Evolutionary conservation across 345 rosid species (phyloP), one percentile per base, ranked within the genome.

Genomic region (Eucalyptus cloeziana): DNA sequence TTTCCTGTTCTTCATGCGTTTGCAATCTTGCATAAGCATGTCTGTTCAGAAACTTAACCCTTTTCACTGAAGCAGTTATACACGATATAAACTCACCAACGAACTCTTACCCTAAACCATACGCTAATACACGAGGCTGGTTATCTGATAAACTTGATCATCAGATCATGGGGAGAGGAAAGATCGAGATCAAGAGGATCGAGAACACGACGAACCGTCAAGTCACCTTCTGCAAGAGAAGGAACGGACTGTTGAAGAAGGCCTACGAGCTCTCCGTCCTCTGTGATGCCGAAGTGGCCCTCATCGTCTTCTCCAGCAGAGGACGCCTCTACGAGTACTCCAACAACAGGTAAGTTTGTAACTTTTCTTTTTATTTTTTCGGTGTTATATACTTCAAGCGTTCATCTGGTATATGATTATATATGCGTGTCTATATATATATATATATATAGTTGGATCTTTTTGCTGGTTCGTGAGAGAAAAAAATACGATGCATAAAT

Each of bases 271-370:
- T 97, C 4, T 95, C 99, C 1, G 96, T 97, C 16, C 97, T 97
- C 10, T 97, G 99, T 37, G 99, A 97, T 89, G 99, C 99, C 31
- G 99, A 97, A 90, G 97, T 97, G 7, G 98, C 98, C 13, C 98
- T 97, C 88, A 93, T 97, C 44, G 99, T 97, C 95, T 97, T 96
- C 97, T 97, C 99, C 9, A 96, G 94, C 89, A 96, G 99, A 31
- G 99, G 99, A 67, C 99, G 99, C 87, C 98, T 97, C 94, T 96
- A 97, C 45, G 99, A 97, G 93, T 97, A 96, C 92, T 95, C 98
- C 30, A 97, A 96, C 91, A 96, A 95, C 96, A 96, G 94, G 99
- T 97, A 95, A 94, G 50, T 79, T 50, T 14, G 12, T 21, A 49
- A 16, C 52, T 10, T 47, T 76, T 45, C 0, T 44, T 83, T 47